Evolutionary conservation across 1,284 basidiomycete species (phyloP).

Genomic region (Phenoliferia sp.): DNA sequence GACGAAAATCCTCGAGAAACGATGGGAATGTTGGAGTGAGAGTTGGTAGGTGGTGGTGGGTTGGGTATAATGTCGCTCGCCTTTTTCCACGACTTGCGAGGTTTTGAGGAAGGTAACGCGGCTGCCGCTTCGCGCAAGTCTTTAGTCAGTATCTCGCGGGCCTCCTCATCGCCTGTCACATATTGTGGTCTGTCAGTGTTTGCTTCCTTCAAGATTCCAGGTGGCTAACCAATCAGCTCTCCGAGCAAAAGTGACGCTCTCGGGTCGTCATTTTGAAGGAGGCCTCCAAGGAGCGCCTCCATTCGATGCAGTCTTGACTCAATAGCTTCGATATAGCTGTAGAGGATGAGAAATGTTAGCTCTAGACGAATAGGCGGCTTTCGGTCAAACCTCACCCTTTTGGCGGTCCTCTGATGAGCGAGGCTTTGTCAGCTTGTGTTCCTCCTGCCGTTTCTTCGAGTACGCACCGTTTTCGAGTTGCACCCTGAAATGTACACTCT

Average conservation of each 20-base stretch:
- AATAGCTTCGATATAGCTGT: slow-evolving; percentile 84
- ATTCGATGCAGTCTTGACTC: slow-evolving; percentile 80
- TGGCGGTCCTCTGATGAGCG: slow-evolving; percentile 22
- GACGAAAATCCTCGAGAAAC: slow-evolving; percentile 17
- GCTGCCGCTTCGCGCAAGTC: slow-evolving; percentile 25
- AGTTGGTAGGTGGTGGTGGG: not conserved
- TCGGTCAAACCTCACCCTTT: slow-evolving; percentile 43
- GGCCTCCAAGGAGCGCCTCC: slow-evolving; percentile 67
- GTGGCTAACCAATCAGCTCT: slow-evolving; percentile 48
- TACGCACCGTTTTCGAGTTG: slow-evolving; percentile 58
- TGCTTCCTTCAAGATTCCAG: not conserved
- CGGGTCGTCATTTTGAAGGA: slow-evolving; percentile 61
- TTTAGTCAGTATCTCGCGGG: slow-evolving; percentile 35
- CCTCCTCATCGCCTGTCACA: slow-evolving; percentile 33
- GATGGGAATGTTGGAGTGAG: slow-evolving; percentile 1
- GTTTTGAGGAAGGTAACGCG: slow-evolving; percentile 22
- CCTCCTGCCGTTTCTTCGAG: not conserved
- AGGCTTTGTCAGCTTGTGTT: not conserved
- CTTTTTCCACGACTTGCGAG: slow-evolving; percentile 34
- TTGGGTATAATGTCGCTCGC: not conserved
- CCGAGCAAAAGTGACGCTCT: slow-evolving; percentile 58
- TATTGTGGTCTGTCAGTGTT: not conserved
- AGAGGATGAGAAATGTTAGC: too few relatives aligned
- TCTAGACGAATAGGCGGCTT: too few relatives aligned
- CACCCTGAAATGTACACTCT: slow-evolving; percentile 76